phyloP scores from a whole-genome alignment of 2,329 filamentous ascomycete species.

The Aspergillus sp. region DNA sequence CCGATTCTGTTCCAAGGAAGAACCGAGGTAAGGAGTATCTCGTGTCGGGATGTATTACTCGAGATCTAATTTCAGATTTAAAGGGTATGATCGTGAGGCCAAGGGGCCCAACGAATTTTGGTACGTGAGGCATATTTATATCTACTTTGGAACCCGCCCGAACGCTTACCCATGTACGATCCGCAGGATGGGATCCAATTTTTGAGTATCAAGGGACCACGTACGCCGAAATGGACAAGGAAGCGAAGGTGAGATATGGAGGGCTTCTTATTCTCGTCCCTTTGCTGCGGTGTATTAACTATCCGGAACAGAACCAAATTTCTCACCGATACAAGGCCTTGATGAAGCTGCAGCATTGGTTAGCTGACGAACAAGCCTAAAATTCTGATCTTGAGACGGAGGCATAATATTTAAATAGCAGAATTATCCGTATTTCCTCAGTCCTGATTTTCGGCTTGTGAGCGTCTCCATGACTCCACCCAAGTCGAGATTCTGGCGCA shows the following conservation, averaged over 20 bases:
- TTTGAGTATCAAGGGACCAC: conserved; percentile 92
- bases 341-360: conserved; percentile 76
- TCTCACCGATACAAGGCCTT: conserved; percentile 88
- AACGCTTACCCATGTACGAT: conserved; percentile 3
- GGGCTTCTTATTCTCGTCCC: neutral
- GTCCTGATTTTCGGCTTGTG: conserved; percentile 22
- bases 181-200: conserved; percentile 83
- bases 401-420: conserved; percentile 4
- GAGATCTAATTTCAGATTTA: neutral
- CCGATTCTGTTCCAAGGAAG: conserved; percentile 86
- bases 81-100: conserved; percentile 76
- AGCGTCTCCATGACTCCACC: conserved; percentile 73
- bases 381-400: conserved; percentile 3
- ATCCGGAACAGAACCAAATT: conserved; percentile 61
- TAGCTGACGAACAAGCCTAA: conserved; percentile 43
- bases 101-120: conserved; percentile 73
- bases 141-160: neutral
- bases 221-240: conserved; percentile 90
- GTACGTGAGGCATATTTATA: conserved; percentile 45
- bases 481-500: conserved; percentile 75
- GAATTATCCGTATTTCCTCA: conserved; percentile 11
- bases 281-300: conserved; percentile 8
- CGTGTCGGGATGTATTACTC: neutral
- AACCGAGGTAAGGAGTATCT: conserved; percentile 56
- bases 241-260: conserved; percentile 65